A percentile compares a stretch with the other conserved stretches of the same genome.
These are phyloP conservation scores for Mycogone perniciosa DNA, from an alignment of 2,329 filamentous ascomycete species.

Conservation along the genomic window DNA sequence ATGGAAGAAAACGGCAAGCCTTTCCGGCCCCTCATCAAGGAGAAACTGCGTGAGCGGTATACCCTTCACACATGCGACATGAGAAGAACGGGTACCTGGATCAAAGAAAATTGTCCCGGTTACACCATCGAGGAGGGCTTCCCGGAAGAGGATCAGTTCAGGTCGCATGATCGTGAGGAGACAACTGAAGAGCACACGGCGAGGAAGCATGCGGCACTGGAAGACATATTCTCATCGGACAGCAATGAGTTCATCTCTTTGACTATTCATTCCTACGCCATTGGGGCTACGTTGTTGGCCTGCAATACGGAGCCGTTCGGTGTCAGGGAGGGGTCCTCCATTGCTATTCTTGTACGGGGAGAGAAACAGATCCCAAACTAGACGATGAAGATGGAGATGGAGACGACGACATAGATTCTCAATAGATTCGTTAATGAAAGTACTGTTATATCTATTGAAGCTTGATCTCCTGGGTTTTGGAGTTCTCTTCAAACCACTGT, in stretches of 20 bases:
- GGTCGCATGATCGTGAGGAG: conserved; percentile 42
- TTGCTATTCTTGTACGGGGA: not conserved
- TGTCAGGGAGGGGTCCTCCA: conserved; percentile 29
- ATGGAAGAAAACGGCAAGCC: conserved; percentile 27
- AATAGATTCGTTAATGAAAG: no score
- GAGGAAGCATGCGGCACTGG: conserved; percentile 36
- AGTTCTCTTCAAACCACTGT: no score
- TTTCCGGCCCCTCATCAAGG: conserved; percentile 50
- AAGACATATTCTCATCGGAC: conserved; percentile 40
- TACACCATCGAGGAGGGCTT: conserved; percentile 50
- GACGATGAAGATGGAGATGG: no score
- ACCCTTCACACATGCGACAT: conserved; percentile 58
- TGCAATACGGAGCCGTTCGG: conserved; percentile 35
- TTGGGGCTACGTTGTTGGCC: conserved; percentile 35
- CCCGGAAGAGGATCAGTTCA: conserved; percentile 48
- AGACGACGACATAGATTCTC: no score
- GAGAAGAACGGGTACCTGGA: conserved; percentile 41
- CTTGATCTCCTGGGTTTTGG: no score
- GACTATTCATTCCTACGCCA: conserved; percentile 44
- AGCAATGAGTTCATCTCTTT: conserved; percentile 39
- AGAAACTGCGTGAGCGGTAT: conserved; percentile 52
- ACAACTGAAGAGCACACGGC: conserved; percentile 40
- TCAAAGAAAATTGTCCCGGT: conserved; percentile 42
- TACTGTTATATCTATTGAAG: no score
- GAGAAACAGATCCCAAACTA: not conserved